These are phyloP conservation scores for Pyrus betulifolia DNA, from an alignment of 306 rosid genomes.

Conservation along the genomic window DNA sequence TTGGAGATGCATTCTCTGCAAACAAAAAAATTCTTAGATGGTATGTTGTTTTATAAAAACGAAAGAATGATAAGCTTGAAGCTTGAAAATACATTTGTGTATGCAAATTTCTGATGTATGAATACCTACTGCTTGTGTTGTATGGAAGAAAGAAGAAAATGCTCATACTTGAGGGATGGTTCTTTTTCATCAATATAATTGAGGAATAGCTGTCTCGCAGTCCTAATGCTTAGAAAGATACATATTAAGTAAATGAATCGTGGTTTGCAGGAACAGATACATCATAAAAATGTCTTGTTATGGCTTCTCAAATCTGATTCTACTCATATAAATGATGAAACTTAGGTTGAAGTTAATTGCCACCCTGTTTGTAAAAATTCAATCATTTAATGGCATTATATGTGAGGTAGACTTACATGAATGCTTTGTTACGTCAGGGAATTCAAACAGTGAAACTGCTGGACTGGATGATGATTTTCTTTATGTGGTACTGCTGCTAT, in stretches of 20 bases:
- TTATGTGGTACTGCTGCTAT: neutral
- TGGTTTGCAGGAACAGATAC: neutral
- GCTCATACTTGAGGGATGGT: neutral
- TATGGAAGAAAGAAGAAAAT: neutral
- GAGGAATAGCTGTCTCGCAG: neutral
- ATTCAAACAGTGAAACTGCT: neutral
- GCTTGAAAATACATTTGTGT: neutral
- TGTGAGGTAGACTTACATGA: neutral
- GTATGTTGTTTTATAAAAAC: neutral
- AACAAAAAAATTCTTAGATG: neutral
- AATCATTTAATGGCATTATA: neutral
- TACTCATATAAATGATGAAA: neutral
- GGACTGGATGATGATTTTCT: neutral
- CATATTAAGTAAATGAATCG: neutral
- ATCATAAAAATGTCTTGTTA: neutral
- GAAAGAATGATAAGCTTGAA: neutral
- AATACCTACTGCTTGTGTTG: neutral
- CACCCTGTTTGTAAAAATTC: neutral
- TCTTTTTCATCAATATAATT: neutral
- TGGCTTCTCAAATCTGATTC: neutral
- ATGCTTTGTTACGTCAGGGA: neutral
- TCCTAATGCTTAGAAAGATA: conserved; percentile 1
- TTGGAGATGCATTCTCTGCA: neutral
- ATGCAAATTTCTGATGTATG: neutral
- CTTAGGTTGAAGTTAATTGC: neutral